Evolutionary conservation across 2,329 filamentous ascomycete genomes (phyloP).

Genomic region (Lachnellula arida): DNA sequence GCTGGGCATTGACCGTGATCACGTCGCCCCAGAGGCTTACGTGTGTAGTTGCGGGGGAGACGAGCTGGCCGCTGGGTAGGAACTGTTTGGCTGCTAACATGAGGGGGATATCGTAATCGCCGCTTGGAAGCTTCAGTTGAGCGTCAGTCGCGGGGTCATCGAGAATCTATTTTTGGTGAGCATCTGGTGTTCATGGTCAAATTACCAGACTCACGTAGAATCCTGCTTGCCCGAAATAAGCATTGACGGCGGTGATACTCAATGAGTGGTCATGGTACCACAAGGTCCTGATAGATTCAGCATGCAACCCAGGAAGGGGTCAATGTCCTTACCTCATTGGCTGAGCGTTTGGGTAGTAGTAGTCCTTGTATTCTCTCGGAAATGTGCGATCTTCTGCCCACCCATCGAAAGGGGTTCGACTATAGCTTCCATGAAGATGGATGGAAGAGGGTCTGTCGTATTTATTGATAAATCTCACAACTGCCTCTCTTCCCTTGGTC

Average conservation of each 20-base stretch:
- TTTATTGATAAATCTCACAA: conserved; percentile 51
- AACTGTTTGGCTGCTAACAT: conserved; percentile 48
- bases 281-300: conserved; percentile 39
- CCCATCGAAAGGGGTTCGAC: conserved; percentile 45
- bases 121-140: conserved; percentile 43
- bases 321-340: conserved; percentile 15
- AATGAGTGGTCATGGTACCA: conserved; percentile 51
- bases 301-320: too few relatives aligned
- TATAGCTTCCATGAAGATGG: conserved; percentile 52
- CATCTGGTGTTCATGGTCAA: neutral
- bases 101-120: conserved; percentile 50
- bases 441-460: conserved; percentile 41
- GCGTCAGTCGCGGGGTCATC: conserved; percentile 42
- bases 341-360: conserved; percentile 56
- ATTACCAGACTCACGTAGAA: neutral
- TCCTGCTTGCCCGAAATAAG: conserved; percentile 52
- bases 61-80: conserved; percentile 45
- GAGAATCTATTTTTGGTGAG: conserved; percentile 43
- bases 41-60: conserved; percentile 40
- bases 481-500: conserved; percentile 44
- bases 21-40: conserved; percentile 51
- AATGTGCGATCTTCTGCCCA: conserved; percentile 50
- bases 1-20: conserved; percentile 54
- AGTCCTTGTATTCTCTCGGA: conserved; percentile 54
- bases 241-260: conserved; percentile 46